Evolutionary conservation across 2,329 filamentous ascomycete genomes (phyloP).

Genomic region (Myriosclerotinia curreyana): DNA sequence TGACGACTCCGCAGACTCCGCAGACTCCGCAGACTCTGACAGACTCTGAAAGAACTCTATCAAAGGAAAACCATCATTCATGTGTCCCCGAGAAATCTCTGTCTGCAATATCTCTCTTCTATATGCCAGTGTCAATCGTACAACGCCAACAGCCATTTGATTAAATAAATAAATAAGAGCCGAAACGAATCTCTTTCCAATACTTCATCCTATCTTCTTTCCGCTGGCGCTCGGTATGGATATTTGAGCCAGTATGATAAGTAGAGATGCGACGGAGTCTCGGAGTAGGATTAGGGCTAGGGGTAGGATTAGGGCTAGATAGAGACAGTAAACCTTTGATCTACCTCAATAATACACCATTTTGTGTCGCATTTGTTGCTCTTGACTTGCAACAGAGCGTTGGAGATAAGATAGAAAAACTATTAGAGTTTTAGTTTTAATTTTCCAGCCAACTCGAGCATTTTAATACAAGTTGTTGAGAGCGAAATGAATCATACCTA

Average conservation of each 20-base stretch:
- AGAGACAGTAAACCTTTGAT: background rate
- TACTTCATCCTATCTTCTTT: background rate
- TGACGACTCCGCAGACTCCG: too few species aligned
- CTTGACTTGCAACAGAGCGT: background rate
- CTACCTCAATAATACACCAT: background rate
- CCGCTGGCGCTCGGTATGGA: background rate
- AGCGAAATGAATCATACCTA: too few species aligned
- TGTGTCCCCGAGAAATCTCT: background rate
- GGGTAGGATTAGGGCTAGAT: background rate
- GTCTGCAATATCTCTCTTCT: background rate
- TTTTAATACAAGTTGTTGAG: too few species aligned
- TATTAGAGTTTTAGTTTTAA: background rate
- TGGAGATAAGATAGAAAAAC: background rate
- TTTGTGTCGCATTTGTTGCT: background rate
- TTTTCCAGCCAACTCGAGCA: fast-evolving
- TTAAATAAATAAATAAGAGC: background rate
- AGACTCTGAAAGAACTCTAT: background rate
- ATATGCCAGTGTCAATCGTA: background rate
- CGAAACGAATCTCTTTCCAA: background rate
- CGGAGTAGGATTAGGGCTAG: background rate
- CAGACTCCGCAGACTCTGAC: too few species aligned
- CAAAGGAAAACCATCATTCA: background rate
- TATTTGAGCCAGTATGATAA: background rate
- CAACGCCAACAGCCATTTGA: background rate
- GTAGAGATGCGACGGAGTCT: background rate